Evolutionary conservation across 148 eudicot species (phyloP), one percentile per base, ranked within the genome.

Genomic region (Rhododendron ferrugineum): DNA sequence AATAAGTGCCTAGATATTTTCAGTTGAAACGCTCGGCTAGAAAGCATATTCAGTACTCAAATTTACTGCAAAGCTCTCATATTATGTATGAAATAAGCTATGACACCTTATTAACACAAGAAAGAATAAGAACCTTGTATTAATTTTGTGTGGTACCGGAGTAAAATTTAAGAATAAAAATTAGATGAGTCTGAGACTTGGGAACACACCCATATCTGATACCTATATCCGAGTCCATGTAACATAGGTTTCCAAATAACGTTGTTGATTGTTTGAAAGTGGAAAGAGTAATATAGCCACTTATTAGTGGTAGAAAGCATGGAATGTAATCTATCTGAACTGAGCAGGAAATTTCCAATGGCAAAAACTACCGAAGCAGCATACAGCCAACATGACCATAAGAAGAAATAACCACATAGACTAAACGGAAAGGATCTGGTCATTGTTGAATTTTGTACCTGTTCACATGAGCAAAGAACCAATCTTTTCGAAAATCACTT

Each of bases 401-500:
- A 70, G 40, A 30, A 4, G 18, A 70, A 64, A 15, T 70, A 30
- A 70, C 6, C 15, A 28, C 11, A 68, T 11, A 28, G 30, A 68
- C 20, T 70, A 70, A 70, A 70, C 3, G 5, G 75, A 30, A 13
- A 70, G 75, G 75, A 70, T 70, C 20, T 2, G 75, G 20, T 32
- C 75, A 30, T 8, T 32, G 22, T 18, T 15, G 54, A 68, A 68
- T 30, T 54, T 16, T 28, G 3, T 83, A 94, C 98, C 98, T 96
- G 88, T 91, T 88, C 83, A 93, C 95, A 81, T 96, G 98, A 89
- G 98, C 95, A 90, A 89, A 96, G 88, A 96, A 96, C 98, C 98
- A 96, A 86, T 96, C 98, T 82, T 87, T 92, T 74, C 85, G 76
- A 80, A 88, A 93, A 80, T 93, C 90, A 79, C 98, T 94, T 20